Base-by-base conservation (phyloP, 2,329 filamentous ascomycete species). In the Pseudopyricularia cyperi region DNA sequence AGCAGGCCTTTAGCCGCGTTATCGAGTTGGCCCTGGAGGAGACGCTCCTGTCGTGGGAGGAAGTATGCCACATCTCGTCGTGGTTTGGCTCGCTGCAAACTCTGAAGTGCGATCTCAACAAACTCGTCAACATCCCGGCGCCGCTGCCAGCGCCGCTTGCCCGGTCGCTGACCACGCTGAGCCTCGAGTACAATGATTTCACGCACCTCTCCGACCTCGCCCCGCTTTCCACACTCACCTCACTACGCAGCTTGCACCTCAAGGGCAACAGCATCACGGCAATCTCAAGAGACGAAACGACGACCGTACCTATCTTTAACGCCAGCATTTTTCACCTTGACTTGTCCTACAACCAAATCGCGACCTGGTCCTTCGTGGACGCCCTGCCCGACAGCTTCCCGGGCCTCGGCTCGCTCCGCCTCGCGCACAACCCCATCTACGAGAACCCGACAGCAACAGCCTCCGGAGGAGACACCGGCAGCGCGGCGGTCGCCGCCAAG, bases 351-450 rank as follows among this genome's bases (percentile, higher is more conserved):
- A 91, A 91, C 66, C 67, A 73, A 15, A 74, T 91, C 30, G 63
- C 72, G 15, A 74, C 75, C 17, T 96, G 89, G 87, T 61, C 66
- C 30, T 87, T 94, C 63, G 73, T 95, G 57, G 82, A 95, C 60
- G 63, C 71, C 5, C 74, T 98, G 1, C 69, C 78, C 2, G 60
- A 64, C 12, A 70, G 80, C 53, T 88, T 95, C 57, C 91, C 93
- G 0, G 80, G 82, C 4, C 72, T 97, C 7, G 74, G 71, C 12
- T 82, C 81, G 33, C 77, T 98, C 37, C 85, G 90, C 15, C 80
- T 95, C 55, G 82, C 87, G 5, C 83, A 89, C 62, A 97, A 97
- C 58, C 90, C 91, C 4, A 75, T 97, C 22, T 94, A 88, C 66
- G 73, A 83, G 37, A 42, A 42, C 52, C 28, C 49, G n/a, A 39